Evolutionary conservation across 495 filamentous ascomycete species (phyloP), one percentile per base, ranked within the genome.

Genomic region (Copromyces sp.): DNA sequence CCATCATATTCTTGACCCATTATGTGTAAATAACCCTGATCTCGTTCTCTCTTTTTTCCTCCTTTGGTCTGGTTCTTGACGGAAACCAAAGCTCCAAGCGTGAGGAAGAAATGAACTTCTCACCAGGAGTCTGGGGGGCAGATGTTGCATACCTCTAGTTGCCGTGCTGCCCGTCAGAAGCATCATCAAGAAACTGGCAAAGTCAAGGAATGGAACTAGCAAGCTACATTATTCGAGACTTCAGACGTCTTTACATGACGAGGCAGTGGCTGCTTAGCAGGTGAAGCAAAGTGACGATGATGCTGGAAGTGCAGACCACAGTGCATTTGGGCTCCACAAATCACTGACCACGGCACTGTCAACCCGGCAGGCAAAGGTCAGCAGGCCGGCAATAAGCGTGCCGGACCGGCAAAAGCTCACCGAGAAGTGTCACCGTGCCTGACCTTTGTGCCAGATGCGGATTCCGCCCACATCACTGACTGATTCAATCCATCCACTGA

Each of bases 1-100:
- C 93, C 20, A 88, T 89, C 5, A 95, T 94, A 69, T 91, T 88
- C 76, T 89, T 91, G 41, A 89, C 85, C 24, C 35, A 37, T 37
- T 37, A 37, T 37, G 35, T 37, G 35, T 37, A 5, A 37, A 37
- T 37, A 5, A 37, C 35, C 35, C 1, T 5, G 35, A 37, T 37
- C 35, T 37, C 35, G 3, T 37, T 37, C 5, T 37, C 35, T 37
- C 5, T 37, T 37, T 37, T 37, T 37, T 37, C 35, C 35, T 5
- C 35, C 5, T 37, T 37, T 37, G 2, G 5, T 37, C 5, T 5
- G 35, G 35, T 37, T 37, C 35, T 37, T 37, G 35, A 5, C 35
- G 35, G 35, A 37, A 37, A 37, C 35, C 35, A 5, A 37, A 37
- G 35, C 35, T 37, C 35, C 5, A 37, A 37, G 5, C 35, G 5